Evolutionary conservation across 78 protist genomes (phyloP), one percentile per base, ranked within the genome.

Genomic region (Dictyostelium firmibasis): DNA sequence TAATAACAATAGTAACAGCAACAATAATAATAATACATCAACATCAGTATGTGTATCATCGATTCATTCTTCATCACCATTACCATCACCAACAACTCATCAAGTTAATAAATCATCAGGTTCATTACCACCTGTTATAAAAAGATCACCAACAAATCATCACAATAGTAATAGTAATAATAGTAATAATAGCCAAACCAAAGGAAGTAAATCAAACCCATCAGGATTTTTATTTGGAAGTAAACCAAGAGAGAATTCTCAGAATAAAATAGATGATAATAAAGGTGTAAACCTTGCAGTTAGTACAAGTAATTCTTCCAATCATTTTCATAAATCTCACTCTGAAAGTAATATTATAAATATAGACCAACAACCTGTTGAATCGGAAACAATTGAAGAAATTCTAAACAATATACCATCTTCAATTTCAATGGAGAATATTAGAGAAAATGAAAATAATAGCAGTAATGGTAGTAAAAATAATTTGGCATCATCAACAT

Each of bases 31-130:
- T 27, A 67, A 67, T 67, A 67, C 35, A n/a, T 29, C 75, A 67
- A 67, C 75, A 25, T 67, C 75, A 67, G 75, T 67, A 27, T 67
- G 75, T 67, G 75, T 67, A 67, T 67, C 75, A 67, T 67, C 75
- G 75, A 67, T 67, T 27, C 75, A 67, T 67, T 67, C 75, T 0
- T 67, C 75, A 3, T 27, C 38, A 27, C 31, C 31, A 27, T 9
- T 9, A 9, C 25, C 31, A 33, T 18, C 79, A 72, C 67, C 67
- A 57, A 20, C 67, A 57, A 20, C 67, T 5, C 67, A 57, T 6
- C 67, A 57, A 57, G 67, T 57, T 20, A 72, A 33, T 72, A 27
- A 72, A 72, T 72, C 79, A 18, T 33, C 44, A 33, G 79, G 79
- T 13, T 27, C 79, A 33, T 72, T 72, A 72, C 79, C 79, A 72